Conservation (phyloP, 352 stramenopile genomes). For the Phytophthora foliorum region DNA sequence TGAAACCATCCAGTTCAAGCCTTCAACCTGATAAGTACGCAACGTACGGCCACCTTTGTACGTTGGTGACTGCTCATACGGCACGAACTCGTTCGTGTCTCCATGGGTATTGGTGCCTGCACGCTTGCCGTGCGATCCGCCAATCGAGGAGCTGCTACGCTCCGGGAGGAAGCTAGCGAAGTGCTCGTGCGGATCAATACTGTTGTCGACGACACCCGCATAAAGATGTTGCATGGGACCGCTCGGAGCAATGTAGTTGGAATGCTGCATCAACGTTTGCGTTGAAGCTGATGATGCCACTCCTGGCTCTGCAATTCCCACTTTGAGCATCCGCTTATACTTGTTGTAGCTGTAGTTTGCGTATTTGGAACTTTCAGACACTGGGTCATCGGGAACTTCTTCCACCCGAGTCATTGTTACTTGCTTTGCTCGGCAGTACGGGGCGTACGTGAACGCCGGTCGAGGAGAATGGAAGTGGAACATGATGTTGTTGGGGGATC, state of each 20-base stretch:
- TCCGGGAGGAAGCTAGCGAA: constrained; percentile 88
- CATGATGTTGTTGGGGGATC: constrained; percentile 68
- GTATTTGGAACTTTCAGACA: constrained; percentile 55
- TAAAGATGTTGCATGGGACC: constrained; percentile 91
- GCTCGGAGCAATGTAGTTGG: constrained; percentile 80
- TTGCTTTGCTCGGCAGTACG: constrained; percentile 71
- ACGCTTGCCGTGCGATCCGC: constrained; percentile 15
- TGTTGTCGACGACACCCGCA: constrained; percentile 90
- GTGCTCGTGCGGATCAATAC: constrained; percentile 90
- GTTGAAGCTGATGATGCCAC: constrained; percentile 40
- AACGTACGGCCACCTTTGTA: constrained; percentile 89
- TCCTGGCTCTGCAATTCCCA: constrained; percentile 53
- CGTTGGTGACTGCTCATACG: constrained; percentile 91
- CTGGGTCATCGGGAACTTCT: constrained; percentile 47
- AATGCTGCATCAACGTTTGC: constrained; percentile 48
- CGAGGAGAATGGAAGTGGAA: constrained; percentile 88
- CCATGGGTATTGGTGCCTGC: constrained; percentile 16
- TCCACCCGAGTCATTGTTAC: constrained; percentile 59
- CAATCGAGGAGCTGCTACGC: constrained; percentile 18
- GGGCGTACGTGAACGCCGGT: constrained; percentile 70
- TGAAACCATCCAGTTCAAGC: constrained; percentile 92
- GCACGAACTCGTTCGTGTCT: constrained; percentile 79
- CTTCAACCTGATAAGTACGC: constrained; percentile 87
- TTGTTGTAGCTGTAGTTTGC: constrained; percentile 79
- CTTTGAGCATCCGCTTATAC: constrained; percentile 70